Percentiles rank a stretch among this genome's conserved stretches.
Conservation (phyloP, 2,329 filamentous ascomycete genomes). For the Diatrype stigma region DNA sequence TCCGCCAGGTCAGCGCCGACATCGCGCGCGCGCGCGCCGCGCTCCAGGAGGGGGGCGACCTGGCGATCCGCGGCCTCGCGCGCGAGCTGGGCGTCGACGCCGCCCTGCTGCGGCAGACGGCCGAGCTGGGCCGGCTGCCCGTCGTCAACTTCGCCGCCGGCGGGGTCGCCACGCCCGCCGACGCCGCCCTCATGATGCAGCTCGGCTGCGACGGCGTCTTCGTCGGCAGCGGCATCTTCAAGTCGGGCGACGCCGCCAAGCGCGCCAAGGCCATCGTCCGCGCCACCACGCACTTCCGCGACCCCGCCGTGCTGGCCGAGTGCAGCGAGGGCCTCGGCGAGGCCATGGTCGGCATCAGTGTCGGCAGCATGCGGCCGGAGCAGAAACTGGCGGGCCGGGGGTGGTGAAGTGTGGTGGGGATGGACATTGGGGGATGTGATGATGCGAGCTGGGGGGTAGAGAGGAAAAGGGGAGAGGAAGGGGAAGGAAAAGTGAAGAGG, state of each 20-base stretch:
- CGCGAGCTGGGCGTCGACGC: conserved; percentile 77
- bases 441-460: no score
- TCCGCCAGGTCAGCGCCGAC: conserved; percentile 82
- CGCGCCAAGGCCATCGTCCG: conserved; percentile 91
- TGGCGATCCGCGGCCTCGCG: conserved; percentile 64
- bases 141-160: conserved; percentile 98
- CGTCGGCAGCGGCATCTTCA: conserved; percentile 96
- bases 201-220: conserved; percentile 97
- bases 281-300: conserved; percentile 85
- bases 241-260: conserved; percentile 86
- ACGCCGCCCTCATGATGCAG: conserved; percentile 98
- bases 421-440: no score
- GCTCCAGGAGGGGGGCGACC: conserved; percentile 50
- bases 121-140: conserved; percentile 79
- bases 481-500: background rate
- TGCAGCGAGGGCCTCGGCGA: conserved; percentile 88
- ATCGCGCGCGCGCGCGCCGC: conserved; percentile 78
- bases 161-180: conserved; percentile 98
- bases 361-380: conserved; percentile 67
- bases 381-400: conserved; percentile 84
- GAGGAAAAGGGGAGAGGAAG: background rate
- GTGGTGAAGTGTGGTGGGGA: conserved; percentile 54
- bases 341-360: conserved; percentile 96
- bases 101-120: conserved; percentile 78
- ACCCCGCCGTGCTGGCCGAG: conserved; percentile 80